Percentiles rank a stretch among this genome's conserved stretches.
phyloP scores from a whole-genome alignment of 192 early-diverging fungal species.

The Funneliformis geosporum region DNA sequence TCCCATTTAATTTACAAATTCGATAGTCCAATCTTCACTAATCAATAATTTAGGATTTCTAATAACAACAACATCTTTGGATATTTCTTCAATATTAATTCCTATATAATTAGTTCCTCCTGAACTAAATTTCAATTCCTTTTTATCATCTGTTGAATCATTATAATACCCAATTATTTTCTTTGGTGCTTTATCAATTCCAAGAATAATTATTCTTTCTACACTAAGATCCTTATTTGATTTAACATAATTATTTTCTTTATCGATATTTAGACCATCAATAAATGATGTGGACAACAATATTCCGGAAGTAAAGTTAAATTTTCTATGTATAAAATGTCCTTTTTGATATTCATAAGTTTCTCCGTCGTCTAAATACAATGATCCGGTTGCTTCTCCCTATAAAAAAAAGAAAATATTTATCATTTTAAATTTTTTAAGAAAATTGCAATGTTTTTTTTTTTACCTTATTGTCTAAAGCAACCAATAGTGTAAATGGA shows the following conservation, averaged over 20 bases:
- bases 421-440: background rate
- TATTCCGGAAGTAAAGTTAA: conserved; percentile 49
- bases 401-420: conserved; percentile 4
- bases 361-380: conserved; percentile 94
- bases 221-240: conserved; percentile 37
- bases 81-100: background rate
- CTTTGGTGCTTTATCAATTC: conserved; percentile 36
- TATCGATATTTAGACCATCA: background rate
- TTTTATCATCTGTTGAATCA: background rate
- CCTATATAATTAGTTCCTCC: background rate
- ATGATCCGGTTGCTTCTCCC: conserved; percentile 69
- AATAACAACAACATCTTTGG: conserved; percentile 15
- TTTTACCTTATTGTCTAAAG: conserved; percentile 62
- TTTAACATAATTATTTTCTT: conserved; percentile 28
- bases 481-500: conserved; percentile 89
- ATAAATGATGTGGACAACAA: conserved; percentile 31
- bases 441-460: background rate
- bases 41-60: conserved; percentile 24
- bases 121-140: conserved; percentile 16
- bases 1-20: conserved; percentile 1
- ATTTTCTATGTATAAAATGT: conserved; percentile 61
- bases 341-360: conserved; percentile 70
- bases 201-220: conserved; percentile 59
- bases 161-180: conserved; percentile 18
- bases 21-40: conserved; percentile 25